phyloP scores from a whole-genome alignment of 2,329 filamentous ascomycete genomes.

The Scedosporium boydii region DNA sequence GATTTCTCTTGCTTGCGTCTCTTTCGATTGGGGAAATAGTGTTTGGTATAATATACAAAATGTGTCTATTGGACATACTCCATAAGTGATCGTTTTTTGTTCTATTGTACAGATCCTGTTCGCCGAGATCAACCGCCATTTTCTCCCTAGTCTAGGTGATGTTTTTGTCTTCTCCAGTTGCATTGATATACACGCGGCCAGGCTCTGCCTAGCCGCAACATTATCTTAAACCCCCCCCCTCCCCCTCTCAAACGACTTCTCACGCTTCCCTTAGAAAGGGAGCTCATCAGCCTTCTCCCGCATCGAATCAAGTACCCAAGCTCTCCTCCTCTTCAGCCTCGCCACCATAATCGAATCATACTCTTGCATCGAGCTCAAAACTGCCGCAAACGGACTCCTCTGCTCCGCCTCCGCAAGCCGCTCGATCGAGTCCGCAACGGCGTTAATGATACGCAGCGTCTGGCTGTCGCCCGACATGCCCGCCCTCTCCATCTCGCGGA shows the following conservation, averaged over 20 bases:
- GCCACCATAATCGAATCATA: slow-evolving; percentile 1
- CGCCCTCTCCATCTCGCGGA: slow-evolving; percentile 57
- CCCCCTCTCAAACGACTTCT: neutral
- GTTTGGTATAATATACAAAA: no score
- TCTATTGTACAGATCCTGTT: no score
- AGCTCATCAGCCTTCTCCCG: slow-evolving; percentile 1
- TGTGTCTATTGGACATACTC: no score
- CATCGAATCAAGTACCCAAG: slow-evolving; percentile 1
- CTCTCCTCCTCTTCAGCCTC: neutral
- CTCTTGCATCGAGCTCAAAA: slow-evolving; percentile 3
- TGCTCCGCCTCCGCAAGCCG: neutral
- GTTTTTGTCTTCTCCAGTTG: no score
- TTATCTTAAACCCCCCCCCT: neutral
- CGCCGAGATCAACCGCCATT: no score
- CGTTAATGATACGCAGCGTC: slow-evolving; percentile 29
- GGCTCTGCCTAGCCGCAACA: neutral
- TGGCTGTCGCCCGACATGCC: slow-evolving; percentile 47
- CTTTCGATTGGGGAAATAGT: neutral
- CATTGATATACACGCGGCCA: neutral
- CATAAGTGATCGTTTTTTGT: no score
- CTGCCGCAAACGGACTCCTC: neutral
- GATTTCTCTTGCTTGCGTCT: neutral
- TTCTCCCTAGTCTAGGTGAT: no score
- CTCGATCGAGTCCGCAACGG: slow-evolving; percentile 13
- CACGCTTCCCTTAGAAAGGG: neutral